Percentiles rank a stretch among this genome's conserved stretches.
Conservation (phyloP, 148 eudicot genomes). For the Nepenthes mirabilis region DNA sequence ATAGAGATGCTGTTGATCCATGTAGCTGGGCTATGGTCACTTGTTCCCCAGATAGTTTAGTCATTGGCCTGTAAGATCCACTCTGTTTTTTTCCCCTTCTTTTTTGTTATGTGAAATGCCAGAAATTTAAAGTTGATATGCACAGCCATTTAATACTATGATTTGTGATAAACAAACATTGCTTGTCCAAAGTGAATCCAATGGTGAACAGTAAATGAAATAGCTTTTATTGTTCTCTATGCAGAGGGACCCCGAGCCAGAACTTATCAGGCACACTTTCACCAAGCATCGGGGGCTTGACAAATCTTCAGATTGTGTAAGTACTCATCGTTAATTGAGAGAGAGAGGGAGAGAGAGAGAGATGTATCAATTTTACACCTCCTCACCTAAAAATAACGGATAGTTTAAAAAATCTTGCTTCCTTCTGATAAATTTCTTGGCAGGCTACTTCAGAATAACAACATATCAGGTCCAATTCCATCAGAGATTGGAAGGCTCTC, state of each 20-base stretch:
- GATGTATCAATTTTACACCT: not conserved
- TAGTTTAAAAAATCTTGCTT: not conserved
- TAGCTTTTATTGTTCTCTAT: not conserved
- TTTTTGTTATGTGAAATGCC: not conserved
- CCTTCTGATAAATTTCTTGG: constrained; percentile 4
- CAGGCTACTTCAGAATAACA: constrained; percentile 59
- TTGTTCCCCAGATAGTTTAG: constrained; percentile 50
- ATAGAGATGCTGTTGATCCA: constrained; percentile 65
- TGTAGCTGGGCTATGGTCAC: constrained; percentile 83
- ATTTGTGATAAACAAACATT: not conserved
- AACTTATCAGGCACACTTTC: constrained; percentile 55
- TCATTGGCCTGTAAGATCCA: constrained; percentile 47
- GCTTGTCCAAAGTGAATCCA: not conserved
- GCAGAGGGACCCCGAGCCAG: constrained; percentile 67
- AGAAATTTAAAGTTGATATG: constrained; percentile 1
- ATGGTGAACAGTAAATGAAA: not conserved
- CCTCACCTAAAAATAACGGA: not conserved
- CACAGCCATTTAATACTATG: not conserved
- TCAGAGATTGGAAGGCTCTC: constrained; percentile 39
- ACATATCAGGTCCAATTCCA: constrained; percentile 54
- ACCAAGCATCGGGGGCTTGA: constrained; percentile 64
- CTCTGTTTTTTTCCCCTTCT: not conserved
- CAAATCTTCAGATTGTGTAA: constrained; percentile 59
- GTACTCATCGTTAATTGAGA: constrained; percentile 5
- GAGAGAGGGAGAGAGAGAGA: not conserved